Base-by-base conservation (phyloP, 768 basidiomycete species). In the Daedaleopsis sinensis region DNA sequence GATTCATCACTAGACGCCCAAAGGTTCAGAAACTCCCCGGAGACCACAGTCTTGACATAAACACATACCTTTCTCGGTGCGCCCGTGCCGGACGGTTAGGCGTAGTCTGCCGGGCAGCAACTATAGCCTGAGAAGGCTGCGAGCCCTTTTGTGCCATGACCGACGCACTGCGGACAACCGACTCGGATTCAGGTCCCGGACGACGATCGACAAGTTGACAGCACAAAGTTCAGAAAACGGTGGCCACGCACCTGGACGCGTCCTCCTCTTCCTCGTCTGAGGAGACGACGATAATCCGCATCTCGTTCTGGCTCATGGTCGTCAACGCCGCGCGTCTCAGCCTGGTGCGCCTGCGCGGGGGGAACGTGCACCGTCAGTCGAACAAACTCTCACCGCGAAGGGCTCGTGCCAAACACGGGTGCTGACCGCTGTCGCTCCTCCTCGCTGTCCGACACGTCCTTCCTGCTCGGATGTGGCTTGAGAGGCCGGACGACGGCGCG, bases 231-330 rank as follows among this genome's bases (percentile, higher is more conserved):
- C 37, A 2, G n/a, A n/a, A n/a, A n/a, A n/a, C n/a, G n/a, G 13
- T 37, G 36, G 42, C 38, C 10, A 48, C 6, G 38, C 32, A 42
- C 52, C 27, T 16, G 58, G 47, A 57, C 56, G 24, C n/a, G 38
- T 62, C 65, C 52, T 69, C 68, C 27, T 69, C 67, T 35, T 65
- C 64, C 27, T 69, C 67, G 37, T 65, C 64, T 37, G 67, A 69
- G 18, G 66, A 66, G 15, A 69, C 82, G 65, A 85, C 82, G 59
- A 88, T 85, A 23, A 86, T 72, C 47, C 78, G 73, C 44, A 66
- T 64, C 39, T 65, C 38, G 50, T 65, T 47, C 21, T 54, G 52
- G 42, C 39, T 16, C 23, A 59, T 16, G 21, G 19, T 36, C 8
- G 19, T 23, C 37, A 55, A 51, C 46, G 44, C 23, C 8, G 21